These are phyloP conservation scores for Salisapilia sapeloensis DNA, from an alignment of 352 stramenopile species.

Conservation along the genomic window DNA sequence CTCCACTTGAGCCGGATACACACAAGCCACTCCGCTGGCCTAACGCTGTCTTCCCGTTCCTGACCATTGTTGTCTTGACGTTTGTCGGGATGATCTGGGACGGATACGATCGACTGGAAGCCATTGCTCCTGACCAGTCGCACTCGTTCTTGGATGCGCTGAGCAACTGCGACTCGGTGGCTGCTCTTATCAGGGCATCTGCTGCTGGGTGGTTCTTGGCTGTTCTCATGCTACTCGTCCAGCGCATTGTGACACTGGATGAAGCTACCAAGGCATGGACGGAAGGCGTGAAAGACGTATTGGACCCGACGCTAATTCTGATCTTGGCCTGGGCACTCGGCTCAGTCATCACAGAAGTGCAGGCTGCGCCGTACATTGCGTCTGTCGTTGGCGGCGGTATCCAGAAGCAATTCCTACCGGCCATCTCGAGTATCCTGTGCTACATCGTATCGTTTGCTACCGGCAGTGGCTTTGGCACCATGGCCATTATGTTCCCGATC, in stretches of 20 bases:
- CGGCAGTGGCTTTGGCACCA: conserved; percentile 80
- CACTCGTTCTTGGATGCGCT: conserved; percentile 51
- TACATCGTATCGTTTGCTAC: conserved; percentile 84
- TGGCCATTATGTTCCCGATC: conserved; percentile 89
- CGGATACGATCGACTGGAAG: conserved; percentile 33
- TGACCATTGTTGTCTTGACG: conserved; percentile 62
- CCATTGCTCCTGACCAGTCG: conserved; percentile 16
- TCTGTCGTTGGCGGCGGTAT: conserved; percentile 63
- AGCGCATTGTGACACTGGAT: conserved; percentile 76
- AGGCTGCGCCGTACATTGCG: conserved; percentile 66
- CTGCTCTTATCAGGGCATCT: conserved; percentile 59
- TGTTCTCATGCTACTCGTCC: conserved; percentile 45
- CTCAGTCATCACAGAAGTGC: conserved; percentile 70
- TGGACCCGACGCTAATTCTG: conserved; percentile 82
- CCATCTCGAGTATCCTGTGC: conserved; percentile 70
- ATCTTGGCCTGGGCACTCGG: conserved; percentile 82
- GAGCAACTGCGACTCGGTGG: conserved; percentile 63
- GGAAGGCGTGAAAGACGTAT: conserved; percentile 84
- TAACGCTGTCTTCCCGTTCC: conserved; percentile 77
- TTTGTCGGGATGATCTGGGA: conserved; percentile 82
- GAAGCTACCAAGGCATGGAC: conserved; percentile 82
- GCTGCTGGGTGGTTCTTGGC: conserved; percentile 58
- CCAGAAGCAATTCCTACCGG: conserved; percentile 57
- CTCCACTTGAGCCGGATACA: conserved; percentile 45
- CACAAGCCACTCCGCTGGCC: conserved; percentile 62